These are phyloP conservation scores for Eruca vesicaria DNA, from an alignment of 441 rosid species.

Conservation along the genomic window DNA sequence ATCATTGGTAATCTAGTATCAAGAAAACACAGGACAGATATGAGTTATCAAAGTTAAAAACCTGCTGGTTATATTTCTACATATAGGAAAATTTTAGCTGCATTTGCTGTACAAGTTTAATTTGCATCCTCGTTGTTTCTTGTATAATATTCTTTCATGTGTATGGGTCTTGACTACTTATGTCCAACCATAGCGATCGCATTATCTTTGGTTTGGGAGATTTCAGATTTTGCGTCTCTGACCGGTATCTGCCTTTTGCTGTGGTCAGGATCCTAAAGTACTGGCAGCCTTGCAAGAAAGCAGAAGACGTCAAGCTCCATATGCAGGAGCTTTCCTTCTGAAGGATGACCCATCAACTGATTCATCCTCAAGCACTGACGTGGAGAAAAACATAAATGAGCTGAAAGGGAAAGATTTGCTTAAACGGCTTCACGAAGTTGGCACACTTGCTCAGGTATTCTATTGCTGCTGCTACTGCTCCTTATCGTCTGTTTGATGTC, in stretches of 20 bases:
- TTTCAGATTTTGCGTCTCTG: too few relatives aligned
- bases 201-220: too few relatives aligned
- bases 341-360: slow-evolving; percentile 84
- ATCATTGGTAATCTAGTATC: not conserved
- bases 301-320: too few relatives aligned
- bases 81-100: not conserved
- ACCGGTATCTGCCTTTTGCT: slow-evolving; percentile 13
- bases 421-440: too few relatives aligned
- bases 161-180: too few relatives aligned
- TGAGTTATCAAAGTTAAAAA: not conserved
- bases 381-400: slow-evolving; percentile 70
- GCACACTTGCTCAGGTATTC: slow-evolving; percentile 91
- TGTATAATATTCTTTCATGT: too few relatives aligned
- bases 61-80: not conserved
- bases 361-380: slow-evolving; percentile 63
- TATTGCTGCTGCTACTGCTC: slow-evolving; percentile 21
- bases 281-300: too few relatives aligned
- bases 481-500: slow-evolving; percentile 1
- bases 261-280: slow-evolving; percentile 84
- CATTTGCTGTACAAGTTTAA: too few relatives aligned
- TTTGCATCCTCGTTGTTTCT: too few relatives aligned
- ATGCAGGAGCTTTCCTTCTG: too few relatives aligned
- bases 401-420: too few relatives aligned
- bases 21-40: not conserved
- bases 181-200: too few relatives aligned